Base-by-base conservation (phyloP, 495 filamentous ascomycete genomes). In the Xylaria intraflava region DNA sequence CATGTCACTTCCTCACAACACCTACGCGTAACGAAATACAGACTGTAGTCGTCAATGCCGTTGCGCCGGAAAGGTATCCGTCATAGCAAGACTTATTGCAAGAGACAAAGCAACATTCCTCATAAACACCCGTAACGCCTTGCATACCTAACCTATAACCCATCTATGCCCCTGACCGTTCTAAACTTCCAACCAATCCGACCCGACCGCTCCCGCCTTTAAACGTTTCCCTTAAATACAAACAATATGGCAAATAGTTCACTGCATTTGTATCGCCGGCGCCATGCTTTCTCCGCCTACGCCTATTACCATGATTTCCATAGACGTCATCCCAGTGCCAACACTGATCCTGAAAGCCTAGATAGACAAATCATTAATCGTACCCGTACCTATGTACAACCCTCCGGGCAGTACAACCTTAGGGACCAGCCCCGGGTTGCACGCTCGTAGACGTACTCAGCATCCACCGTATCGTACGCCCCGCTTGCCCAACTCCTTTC, bases 401-500 rank as follows among this genome's bases (percentile, higher is more conserved):
- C 19, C 26, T 27, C 33, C n/a, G n/a, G 33, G 42, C 26, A 17
- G 38, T 27, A 36, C 20, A 42, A 35, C n/a, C 44, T 36, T 20
- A 27, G 45, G 52, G 39, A 20, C 53, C 53, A 56, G 53, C 53
- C 53, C n/a, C 40, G 22, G 19, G 42, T 22, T 7, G 36, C 7
- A 8, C 6, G 19, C 44, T 26, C 8, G 14, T 22, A 3, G 3
- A 14, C 19, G n/a, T 7, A 27, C 19, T 54, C 56, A 74, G 61
- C 69, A 73, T 27, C 60, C 68, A 11, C 69, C 68, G 31, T 81
- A 81, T 55, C 72, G 67, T 30, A 81, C 78, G 8, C 78, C 78
- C 40, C 78, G 66, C 70, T 76, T 78, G 2, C 78, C 78, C n/a
- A 82, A 55, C 69, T 82, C 78, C 60, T 80, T 80, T 46, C 78